Percentiles rank a stretch among this genome's conserved stretches.
phyloP scores from a whole-genome alignment of 2,329 filamentous ascomycete genomes.

The Parasarocladium wereldwijsianum region DNA sequence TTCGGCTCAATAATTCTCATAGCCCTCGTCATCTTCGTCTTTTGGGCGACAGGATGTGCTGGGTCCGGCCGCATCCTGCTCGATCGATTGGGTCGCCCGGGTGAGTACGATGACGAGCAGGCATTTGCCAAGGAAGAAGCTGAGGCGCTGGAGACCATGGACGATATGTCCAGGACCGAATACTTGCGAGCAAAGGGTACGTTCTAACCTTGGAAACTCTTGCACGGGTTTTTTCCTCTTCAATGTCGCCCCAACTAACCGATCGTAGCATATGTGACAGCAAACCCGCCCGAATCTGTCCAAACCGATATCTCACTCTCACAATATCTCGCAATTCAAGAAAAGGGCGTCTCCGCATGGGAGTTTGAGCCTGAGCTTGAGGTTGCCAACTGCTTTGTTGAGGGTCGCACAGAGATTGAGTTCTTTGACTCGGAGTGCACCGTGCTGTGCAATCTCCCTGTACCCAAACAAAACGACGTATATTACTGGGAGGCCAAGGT shows the following conservation, averaged over 20 bases:
- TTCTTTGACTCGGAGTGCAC: conserved; percentile 98
- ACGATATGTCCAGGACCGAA: conserved; percentile 77
- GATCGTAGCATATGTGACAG: conserved; percentile 69
- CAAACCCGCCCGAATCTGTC: conserved; percentile 85
- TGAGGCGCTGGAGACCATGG: conserved; percentile 89
- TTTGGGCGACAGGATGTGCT: conserved; percentile 58
- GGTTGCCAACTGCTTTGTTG: conserved; percentile 97
- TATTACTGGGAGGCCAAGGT: conserved; percentile 99
- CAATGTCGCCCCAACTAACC: background rate
- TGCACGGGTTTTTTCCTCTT: background rate
- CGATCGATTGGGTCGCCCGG: conserved; percentile 82
- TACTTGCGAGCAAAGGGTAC: conserved; percentile 91
- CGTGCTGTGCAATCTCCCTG: conserved; percentile 89
- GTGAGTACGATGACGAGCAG: conserved; percentile 96
- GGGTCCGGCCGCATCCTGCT: conserved; percentile 78
- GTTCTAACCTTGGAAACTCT: conserved; percentile 8
- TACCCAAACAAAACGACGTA: conserved; percentile 97
- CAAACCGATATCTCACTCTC: conserved; percentile 96
- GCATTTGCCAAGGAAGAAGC: conserved; percentile 87
- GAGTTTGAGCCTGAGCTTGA: conserved; percentile 98
- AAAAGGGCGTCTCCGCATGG: conserved; percentile 99
- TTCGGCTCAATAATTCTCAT: conserved; percentile 84
- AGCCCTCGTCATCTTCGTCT: conserved; percentile 78
- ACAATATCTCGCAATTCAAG: conserved; percentile 94
- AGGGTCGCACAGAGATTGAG: conserved; percentile 90